A percentile compares a stretch with the other conserved stretches of the same genome.
Conservation (phyloP, 2,329 filamentous ascomycete species). For the Chaetomium sp. region DNA sequence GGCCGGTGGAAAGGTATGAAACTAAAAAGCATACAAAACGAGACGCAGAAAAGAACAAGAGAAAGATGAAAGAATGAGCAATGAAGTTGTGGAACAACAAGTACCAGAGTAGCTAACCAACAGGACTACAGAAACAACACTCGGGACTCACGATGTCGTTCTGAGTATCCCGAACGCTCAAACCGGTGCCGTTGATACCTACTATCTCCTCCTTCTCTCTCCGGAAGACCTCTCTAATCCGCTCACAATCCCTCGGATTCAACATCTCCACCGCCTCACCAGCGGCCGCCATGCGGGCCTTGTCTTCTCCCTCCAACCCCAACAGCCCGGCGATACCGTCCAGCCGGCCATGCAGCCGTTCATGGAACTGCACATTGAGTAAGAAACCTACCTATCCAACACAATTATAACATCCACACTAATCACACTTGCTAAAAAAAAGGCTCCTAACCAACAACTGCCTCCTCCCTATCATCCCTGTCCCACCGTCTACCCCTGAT, state of each 20-base stretch:
- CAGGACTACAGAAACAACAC: conserved; percentile 31
- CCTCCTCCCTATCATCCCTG: conserved; percentile 37
- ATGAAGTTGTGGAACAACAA: too few species aligned
- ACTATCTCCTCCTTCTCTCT: conserved; percentile 38
- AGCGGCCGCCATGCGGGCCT: conserved; percentile 36
- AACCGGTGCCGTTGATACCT: conserved; percentile 19
- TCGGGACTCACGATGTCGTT: conserved; percentile 41
- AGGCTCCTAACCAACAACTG: conserved; percentile 30
- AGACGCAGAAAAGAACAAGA: too few species aligned
- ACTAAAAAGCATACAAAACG: too few species aligned
- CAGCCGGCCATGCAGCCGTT: conserved; percentile 30
- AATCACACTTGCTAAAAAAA: not conserved
- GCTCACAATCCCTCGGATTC: conserved; percentile 30
- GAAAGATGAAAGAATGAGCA: too few species aligned
- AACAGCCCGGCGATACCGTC: conserved; percentile 17
- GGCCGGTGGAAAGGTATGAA: conserved; percentile 22
- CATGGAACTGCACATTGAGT: conserved; percentile 41
- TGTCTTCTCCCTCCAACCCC: conserved; percentile 35
- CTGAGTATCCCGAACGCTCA: conserved; percentile 28
- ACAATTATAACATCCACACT: too few species aligned
- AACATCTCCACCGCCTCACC: conserved; percentile 36
- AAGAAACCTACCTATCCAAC: conserved; percentile 15
- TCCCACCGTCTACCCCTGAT: conserved; percentile 25
- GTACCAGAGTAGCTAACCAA: too few species aligned
- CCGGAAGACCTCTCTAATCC: conserved; percentile 30